A percentile compares a stretch with the other conserved stretches of the same genome.
Conservation (phyloP, 345 rosid genomes). For the Durio zibethinus region DNA sequence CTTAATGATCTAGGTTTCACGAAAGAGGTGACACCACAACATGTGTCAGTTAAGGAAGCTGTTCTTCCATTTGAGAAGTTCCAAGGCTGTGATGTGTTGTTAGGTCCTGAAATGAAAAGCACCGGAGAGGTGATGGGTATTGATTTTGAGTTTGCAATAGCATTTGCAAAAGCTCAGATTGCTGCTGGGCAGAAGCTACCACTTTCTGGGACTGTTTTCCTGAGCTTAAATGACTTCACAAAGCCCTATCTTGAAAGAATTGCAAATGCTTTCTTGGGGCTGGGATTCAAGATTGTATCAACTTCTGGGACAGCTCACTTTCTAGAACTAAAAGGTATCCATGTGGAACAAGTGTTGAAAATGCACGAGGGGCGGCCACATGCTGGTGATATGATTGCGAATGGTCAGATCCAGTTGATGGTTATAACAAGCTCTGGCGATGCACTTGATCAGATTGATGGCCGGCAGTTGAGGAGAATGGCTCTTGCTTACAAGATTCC, state of each 20-base stretch:
- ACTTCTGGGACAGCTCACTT: constrained; percentile 94
- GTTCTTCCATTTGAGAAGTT: constrained; percentile 94
- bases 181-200: constrained; percentile 95
- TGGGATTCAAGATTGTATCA: constrained; percentile 70
- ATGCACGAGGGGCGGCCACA: constrained; percentile 94
- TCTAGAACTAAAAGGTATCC: constrained; percentile 68
- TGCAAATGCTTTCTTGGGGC: constrained; percentile 64
- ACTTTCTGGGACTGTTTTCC: constrained; percentile 78
- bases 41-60: constrained; percentile 90
- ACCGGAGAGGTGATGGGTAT: constrained; percentile 98
- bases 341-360: constrained; percentile 77
- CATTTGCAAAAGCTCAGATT: constrained; percentile 91
- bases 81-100: constrained; percentile 86
- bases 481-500: constrained; percentile 94
- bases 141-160: constrained; percentile 54
- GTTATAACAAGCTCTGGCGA: constrained; percentile 90
- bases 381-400: constrained; percentile 94
- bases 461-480: constrained; percentile 83
- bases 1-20: constrained; percentile 68
- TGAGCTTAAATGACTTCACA: constrained; percentile 87
- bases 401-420: constrained; percentile 87
- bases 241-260: constrained; percentile 76
- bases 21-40: constrained; percentile 76
- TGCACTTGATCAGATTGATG: constrained; percentile 80
- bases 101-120: constrained; percentile 98